A percentile compares a stretch with the other conserved stretches of the same genome.
phyloP scores from a whole-genome alignment of 768 basidiomycete genomes.

The Mycena vitilis region DNA sequence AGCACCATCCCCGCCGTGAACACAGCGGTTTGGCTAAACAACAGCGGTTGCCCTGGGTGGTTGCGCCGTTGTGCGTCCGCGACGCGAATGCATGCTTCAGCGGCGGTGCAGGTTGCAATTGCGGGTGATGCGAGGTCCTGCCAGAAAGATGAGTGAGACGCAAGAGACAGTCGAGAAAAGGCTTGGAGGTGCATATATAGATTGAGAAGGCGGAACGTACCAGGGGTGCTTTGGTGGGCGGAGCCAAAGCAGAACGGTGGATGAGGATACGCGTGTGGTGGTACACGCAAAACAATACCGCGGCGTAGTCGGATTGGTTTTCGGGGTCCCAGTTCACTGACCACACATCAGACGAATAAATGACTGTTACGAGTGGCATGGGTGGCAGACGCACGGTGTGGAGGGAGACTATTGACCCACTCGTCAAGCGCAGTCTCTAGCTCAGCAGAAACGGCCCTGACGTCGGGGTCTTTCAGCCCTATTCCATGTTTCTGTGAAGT shows the following conservation, averaged over 20 bases:
- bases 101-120: conserved; percentile 57
- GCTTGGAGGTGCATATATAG: too few species aligned
- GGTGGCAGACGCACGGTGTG: conserved; percentile 10
- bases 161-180: too few species aligned
- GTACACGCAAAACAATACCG: conserved; percentile 3
- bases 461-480: background rate
- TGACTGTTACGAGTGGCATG: background rate
- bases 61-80: conserved; percentile 55
- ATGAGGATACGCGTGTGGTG: conserved; percentile 4
- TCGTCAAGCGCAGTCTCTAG: background rate
- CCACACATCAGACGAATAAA: background rate
- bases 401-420: conserved; percentile 1
- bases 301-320: background rate
- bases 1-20: conserved; percentile 1
- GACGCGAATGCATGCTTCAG: conserved; percentile 68
- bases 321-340: conserved; percentile 14
- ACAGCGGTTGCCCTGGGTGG: conserved; percentile 11
- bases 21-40: background rate
- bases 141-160: background rate
- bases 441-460: background rate
- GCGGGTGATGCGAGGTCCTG: conserved; percentile 49
- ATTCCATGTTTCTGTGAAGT: too few species aligned
- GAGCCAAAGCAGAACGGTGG: conserved; percentile 4
- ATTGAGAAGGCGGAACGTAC: too few species aligned
- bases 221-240: too few species aligned